Evolutionary conservation across 352 stramenopile genomes (phyloP), one percentile per base, ranked within the genome.

Genomic region (Peronospora tabacina): DNA sequence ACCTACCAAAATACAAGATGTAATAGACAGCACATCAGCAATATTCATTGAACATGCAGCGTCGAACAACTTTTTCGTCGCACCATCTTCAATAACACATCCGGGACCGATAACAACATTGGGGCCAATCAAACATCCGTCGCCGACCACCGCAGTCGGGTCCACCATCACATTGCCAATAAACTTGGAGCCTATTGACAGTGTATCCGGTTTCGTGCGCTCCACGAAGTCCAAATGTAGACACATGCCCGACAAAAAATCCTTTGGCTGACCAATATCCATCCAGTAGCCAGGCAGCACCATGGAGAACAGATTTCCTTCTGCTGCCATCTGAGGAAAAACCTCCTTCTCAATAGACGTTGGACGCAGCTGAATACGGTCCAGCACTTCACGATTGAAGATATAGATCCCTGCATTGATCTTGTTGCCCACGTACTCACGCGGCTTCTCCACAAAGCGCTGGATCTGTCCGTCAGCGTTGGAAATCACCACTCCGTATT

Each of bases 381-480:
- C 82, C 19, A 95, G 68, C 17, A 95, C 75, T 48, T 90, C 79
- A 16, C 78, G 75, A 50, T 87, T 91, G 55, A 95, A 93, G 19
- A 94, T 86, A 61, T 95, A 95, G 36, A 95, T 91, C 20, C 84
- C 85, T 6, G 84, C 85, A 52, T 94, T 95, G 58, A 95, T 92
- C 63, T 94, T 82, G 70, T 95, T 93, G 53, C 84, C 82, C 24
- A 95, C 82, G 55, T 88, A 95, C 42, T 93, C 81, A 30, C 71
- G 72, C 6, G 85, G 85, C 63, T 95, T 95, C 61, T 95, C 85
- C 28, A 95, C 80, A 52, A 95, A 95, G 29, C 72, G 75, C 43
- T 95, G 64, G 54, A 95, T 90, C 61, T 87, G 74, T n/a, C 82
- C 82, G 29, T 90, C 68, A 5, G 77, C 68, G 15, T 66, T 58